These are phyloP conservation scores for Euphrasia confusa DNA, from an alignment of 257 asterid genomes.

Conservation along the genomic window DNA sequence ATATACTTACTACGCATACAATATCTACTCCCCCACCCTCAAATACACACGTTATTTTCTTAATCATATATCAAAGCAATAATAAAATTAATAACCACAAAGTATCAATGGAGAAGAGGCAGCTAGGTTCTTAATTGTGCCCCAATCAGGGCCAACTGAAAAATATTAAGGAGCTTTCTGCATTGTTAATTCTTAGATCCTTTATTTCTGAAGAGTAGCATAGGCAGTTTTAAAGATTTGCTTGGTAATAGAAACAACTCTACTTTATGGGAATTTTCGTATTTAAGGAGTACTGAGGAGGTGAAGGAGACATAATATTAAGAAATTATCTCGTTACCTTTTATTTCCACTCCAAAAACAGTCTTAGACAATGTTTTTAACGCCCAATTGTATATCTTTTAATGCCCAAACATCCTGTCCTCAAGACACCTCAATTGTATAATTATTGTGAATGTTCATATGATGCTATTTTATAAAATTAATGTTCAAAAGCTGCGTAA, in stretches of 20 bases:
- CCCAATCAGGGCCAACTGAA: slow-evolving; percentile 1
- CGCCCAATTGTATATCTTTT: no score
- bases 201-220: not conserved
- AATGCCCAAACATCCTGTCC: not conserved
- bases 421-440: not conserved
- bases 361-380: no score
- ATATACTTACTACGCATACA: not conserved
- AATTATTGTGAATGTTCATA: not conserved
- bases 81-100: no score
- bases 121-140: not conserved
- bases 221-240: not conserved
- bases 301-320: not conserved
- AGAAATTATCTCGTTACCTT: not conserved
- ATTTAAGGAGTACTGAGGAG: not conserved
- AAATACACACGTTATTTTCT: no score
- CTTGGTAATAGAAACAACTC: not conserved
- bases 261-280: not conserved
- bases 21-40: no score
- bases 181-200: not conserved
- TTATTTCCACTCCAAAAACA: not conserved
- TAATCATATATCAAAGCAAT: no score
- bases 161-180: not conserved
- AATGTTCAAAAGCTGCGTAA: no score
- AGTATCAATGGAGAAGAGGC: not conserved
- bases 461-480: not conserved